Conservation (phyloP, 371 early-diverging fungal genomes). For the Apophysomyces sp. region DNA sequence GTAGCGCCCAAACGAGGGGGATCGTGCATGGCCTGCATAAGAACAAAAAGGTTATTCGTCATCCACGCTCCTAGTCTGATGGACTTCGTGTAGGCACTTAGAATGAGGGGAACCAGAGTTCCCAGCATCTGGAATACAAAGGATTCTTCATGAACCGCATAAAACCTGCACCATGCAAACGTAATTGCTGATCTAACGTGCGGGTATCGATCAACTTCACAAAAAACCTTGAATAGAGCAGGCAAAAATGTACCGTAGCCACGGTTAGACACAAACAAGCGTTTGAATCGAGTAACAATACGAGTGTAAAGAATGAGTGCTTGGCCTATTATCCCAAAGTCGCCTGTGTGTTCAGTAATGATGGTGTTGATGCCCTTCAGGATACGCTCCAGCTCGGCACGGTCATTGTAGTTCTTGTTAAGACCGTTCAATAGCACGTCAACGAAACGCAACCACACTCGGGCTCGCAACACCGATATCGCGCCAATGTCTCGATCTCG, state of each 20-base stretch:
- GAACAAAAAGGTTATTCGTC: conserved; percentile 38
- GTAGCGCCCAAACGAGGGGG: conserved; percentile 41
- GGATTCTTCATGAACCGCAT: conserved; percentile 63
- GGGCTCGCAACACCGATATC: conserved; percentile 54
- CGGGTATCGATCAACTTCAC: conserved; percentile 43
- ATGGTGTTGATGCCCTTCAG: conserved; percentile 61
- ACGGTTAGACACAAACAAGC: conserved; percentile 58
- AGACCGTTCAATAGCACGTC: conserved; percentile 53
- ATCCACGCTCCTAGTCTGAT: conserved; percentile 40
- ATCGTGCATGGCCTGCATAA: conserved; percentile 46
- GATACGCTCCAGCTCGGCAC: conserved; percentile 53
- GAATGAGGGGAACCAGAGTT: conserved; percentile 54
- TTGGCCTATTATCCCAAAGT: conserved; percentile 60
- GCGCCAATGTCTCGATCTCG: conserved; percentile 25
- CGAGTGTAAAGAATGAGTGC: conserved; percentile 57
- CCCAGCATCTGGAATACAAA: conserved; percentile 73
- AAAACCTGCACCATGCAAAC: conserved; percentile 63
- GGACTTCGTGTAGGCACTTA: conserved; percentile 40
- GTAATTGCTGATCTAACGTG: conserved; percentile 54
- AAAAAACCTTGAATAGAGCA: conserved; percentile 64
- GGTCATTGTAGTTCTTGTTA: conserved; percentile 58
- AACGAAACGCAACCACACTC: conserved; percentile 62
- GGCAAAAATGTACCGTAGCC: conserved; percentile 61
- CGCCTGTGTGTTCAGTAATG: conserved; percentile 50
- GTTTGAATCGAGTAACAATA: conserved; percentile 54